These are phyloP conservation scores for Penicillium aurantiogriseum DNA, from an alignment of 2,329 filamentous ascomycete species.

Conservation along the genomic window DNA sequence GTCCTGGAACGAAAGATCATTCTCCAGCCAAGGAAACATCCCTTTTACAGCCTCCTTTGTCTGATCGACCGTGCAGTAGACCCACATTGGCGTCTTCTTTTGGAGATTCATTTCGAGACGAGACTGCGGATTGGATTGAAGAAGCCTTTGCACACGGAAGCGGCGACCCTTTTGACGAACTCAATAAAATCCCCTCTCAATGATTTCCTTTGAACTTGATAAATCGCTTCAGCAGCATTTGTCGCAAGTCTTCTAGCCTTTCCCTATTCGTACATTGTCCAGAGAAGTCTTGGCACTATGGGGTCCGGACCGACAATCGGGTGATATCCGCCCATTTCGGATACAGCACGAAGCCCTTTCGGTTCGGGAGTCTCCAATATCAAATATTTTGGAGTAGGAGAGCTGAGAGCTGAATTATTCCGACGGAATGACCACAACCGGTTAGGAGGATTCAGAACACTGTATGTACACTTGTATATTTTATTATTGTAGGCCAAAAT, in stretches of 20 bases:
- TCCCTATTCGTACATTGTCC: background rate
- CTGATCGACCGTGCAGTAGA: background rate
- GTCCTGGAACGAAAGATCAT: background rate
- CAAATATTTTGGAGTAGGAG: background rate
- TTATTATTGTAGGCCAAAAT: background rate
- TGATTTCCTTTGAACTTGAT: background rate
- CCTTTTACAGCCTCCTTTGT: background rate
- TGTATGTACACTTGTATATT: background rate
- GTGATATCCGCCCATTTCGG: conserved; percentile 3
- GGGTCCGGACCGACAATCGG: conserved; percentile 28
- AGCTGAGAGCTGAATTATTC: background rate
- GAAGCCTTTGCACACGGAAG: conserved; percentile 19
- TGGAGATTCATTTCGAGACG: conserved; percentile 35
- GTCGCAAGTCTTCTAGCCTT: background rate
- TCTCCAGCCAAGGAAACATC: background rate
- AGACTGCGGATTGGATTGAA: conserved; percentile 33
- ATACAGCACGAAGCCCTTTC: background rate
- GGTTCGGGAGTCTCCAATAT: conserved; percentile 1
- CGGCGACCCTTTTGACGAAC: conserved; percentile 20
- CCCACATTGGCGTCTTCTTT: conserved; percentile 11
- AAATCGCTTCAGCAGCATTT: background rate
- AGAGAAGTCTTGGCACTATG: conserved; percentile 3
- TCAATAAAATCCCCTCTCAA: conserved; percentile 8
- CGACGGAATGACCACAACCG: conserved; percentile 9
- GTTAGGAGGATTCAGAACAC: background rate